Percentiles rank a stretch among this genome's conserved stretches.
These are phyloP conservation scores for Reutealis trisperma DNA, from an alignment of 345 rosid genomes.

Conservation along the genomic window DNA sequence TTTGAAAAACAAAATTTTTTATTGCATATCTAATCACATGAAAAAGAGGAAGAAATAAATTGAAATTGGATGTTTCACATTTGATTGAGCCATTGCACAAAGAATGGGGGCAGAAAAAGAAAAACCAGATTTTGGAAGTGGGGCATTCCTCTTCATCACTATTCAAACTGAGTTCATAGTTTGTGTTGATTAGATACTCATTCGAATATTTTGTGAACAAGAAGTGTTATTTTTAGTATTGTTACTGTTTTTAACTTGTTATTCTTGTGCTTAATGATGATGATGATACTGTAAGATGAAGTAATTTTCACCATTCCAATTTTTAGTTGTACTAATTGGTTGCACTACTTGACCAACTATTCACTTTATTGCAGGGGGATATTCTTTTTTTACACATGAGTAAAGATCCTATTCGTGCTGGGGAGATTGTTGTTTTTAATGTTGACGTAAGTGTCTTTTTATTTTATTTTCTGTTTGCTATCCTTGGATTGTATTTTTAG, in stretches of 20 bases:
- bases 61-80: neutral
- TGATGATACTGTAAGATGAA: neutral
- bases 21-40: neutral
- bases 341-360: slow-evolving; percentile 10
- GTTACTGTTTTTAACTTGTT: neutral
- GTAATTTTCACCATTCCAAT: neutral
- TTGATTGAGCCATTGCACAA: neutral
- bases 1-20: neutral
- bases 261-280: neutral
- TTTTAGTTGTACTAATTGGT: neutral
- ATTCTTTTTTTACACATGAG: slow-evolving; percentile 93
- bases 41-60: neutral
- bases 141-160: neutral
- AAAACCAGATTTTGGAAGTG: neutral
- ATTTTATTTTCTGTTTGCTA: neutral
- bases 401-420: slow-evolving; percentile 89
- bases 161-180: neutral
- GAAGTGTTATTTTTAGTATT: neutral
- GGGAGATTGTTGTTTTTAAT: slow-evolving; percentile 96
- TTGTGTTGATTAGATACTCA: neutral
- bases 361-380: slow-evolving; percentile 66
- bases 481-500: neutral
- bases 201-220: neutral
- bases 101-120: neutral
- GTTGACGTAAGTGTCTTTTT: slow-evolving; percentile 62